A percentile compares a stretch with the other conserved stretches of the same genome.
phyloP scores from a whole-genome alignment of 805 yeast genomes.

The Wickerhamomyces rabaulensis region DNA sequence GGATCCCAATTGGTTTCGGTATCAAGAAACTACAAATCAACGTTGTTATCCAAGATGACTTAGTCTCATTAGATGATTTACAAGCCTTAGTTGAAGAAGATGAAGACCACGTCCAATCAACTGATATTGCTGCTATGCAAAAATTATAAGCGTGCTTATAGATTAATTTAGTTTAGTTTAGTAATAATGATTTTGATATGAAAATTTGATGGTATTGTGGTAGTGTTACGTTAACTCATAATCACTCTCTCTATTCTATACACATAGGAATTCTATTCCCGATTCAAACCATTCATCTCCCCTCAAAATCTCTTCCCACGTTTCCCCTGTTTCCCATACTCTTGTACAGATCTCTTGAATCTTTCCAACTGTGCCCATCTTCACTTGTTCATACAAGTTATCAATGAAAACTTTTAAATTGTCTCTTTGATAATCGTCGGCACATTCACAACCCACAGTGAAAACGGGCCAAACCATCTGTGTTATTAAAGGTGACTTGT shows the following conservation, averaged over 20 bases:
- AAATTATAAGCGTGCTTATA: conserved; percentile 54
- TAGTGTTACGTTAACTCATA: no score
- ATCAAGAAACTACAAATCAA: conserved; percentile 98
- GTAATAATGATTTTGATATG: neutral
- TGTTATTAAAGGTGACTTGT: conserved; percentile 43
- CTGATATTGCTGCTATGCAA: conserved; percentile 98
- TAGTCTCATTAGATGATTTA: conserved; percentile 89
- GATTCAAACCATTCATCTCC: conserved; percentile 42
- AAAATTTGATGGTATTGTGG: neutral
- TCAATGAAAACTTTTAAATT: conserved; percentile 32
- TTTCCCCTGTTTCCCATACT: conserved; percentile 40
- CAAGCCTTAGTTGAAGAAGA: conserved; percentile 73
- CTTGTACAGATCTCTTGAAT: conserved; percentile 37
- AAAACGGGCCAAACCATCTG: conserved; percentile 64
- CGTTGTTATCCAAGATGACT: conserved; percentile 95
- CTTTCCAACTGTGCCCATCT: conserved; percentile 49
- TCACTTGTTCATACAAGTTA: conserved; percentile 39
- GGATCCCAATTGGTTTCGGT: conserved; percentile 98
- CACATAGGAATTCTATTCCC: conserved; percentile 43
- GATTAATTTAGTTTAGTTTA: neutral
- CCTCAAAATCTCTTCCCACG: conserved; percentile 37
- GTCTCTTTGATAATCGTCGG: conserved; percentile 27
- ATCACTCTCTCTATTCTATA: conserved; percentile 3
- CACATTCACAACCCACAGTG: conserved; percentile 42
- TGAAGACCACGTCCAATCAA: conserved; percentile 99